These are phyloP conservation scores for Paramecium octaurelia DNA, from an alignment of 73 alveolate genomes.

Conservation along the genomic window DNA sequence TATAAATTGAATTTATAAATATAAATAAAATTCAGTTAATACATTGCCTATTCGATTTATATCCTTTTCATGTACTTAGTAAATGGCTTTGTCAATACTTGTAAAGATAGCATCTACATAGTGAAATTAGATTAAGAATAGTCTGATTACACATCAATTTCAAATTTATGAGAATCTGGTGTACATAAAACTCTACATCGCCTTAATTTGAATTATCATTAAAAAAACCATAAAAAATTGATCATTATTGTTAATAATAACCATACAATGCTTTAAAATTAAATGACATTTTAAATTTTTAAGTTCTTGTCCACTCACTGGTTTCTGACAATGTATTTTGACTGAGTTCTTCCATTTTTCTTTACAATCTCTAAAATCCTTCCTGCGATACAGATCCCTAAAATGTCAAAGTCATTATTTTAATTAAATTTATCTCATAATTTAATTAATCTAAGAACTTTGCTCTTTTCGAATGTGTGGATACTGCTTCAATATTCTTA, in stretches of 20 bases:
- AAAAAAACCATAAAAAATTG: background rate
- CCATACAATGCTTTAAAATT: slow-evolving; percentile 38
- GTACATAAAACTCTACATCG: too few relatives aligned
- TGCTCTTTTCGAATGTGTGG: background rate
- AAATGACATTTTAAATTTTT: slow-evolving; percentile 12
- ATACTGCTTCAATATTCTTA: background rate
- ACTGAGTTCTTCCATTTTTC: background rate
- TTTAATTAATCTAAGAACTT: background rate
- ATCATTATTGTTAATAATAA: background rate
- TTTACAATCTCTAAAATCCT: background rate
- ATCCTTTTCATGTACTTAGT: too few relatives aligned
- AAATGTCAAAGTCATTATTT: background rate
- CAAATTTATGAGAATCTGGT: too few relatives aligned
- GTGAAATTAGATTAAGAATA: too few relatives aligned
- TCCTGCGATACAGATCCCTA: background rate
- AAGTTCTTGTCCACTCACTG: background rate
- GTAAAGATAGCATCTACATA: too few relatives aligned
- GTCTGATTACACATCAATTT: too few relatives aligned
- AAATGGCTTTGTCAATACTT: too few relatives aligned
- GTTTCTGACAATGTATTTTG: background rate
- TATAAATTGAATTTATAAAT: background rate
- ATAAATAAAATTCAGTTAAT: background rate
- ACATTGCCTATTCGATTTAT: background rate
- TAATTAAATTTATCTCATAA: background rate
- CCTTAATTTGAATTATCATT: background rate